Conservation (phyloP, 768 basidiomycete species). For the Clitopilus passeckerianus region DNA sequence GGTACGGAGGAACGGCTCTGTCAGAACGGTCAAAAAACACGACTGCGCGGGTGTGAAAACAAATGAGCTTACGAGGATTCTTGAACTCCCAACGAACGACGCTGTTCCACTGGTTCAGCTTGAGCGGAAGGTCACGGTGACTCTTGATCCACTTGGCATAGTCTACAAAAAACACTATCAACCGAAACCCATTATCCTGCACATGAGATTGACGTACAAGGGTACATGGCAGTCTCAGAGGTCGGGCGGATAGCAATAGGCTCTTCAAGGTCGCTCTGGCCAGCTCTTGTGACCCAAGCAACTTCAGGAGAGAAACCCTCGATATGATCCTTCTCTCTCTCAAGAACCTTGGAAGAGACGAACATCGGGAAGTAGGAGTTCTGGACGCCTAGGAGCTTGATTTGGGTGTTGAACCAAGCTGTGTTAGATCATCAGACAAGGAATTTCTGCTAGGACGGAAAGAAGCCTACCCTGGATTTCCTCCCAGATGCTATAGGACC, state of each 20-base stretch:
- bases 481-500: slow-evolving; percentile 98
- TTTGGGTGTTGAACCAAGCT: slow-evolving; percentile 93
- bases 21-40: no score
- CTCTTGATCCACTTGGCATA: slow-evolving; percentile 99
- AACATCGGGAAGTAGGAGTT: slow-evolving; percentile 99
- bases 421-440: background rate
- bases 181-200: background rate
- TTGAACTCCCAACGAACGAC: slow-evolving; percentile 99
- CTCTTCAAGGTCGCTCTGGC: slow-evolving; percentile 90
- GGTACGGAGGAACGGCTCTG: slow-evolving; percentile 97
- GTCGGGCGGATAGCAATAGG: slow-evolving; percentile 98
- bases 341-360: slow-evolving; percentile 85
- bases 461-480: slow-evolving; percentile 72
- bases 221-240: slow-evolving; percentile 99
- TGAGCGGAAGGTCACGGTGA: slow-evolving; percentile 94
- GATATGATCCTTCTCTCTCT: slow-evolving; percentile 97
- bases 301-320: slow-evolving; percentile 99
- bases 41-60: background rate
- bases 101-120: slow-evolving; percentile 98
- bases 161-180: no score
- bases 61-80: slow-evolving; percentile 73
- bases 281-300: slow-evolving; percentile 98
- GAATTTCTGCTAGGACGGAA: background rate
- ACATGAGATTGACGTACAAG: slow-evolving; percentile 51
- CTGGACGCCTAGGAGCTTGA: slow-evolving; percentile 93